Evolutionary conservation across 495 filamentous ascomycete species (phyloP).

Genomic region (Parathielavia appendiculata): DNA sequence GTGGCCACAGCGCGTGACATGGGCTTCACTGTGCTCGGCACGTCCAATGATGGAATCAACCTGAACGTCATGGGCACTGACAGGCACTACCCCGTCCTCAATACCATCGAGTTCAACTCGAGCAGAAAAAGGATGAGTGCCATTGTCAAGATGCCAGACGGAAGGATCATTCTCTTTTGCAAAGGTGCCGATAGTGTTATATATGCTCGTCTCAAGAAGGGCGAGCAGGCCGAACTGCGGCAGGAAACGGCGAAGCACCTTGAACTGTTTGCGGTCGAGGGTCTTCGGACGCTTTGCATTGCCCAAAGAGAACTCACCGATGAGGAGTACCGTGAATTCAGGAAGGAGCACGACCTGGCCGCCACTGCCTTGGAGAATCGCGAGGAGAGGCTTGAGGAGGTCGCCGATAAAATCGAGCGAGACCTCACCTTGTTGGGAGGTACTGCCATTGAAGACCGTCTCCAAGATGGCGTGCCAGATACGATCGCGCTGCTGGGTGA

Average conservation of each 20-base stretch:
- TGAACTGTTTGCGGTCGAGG: constrained; percentile 94
- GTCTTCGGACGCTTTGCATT: constrained; percentile 90
- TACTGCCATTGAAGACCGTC: constrained; percentile 94
- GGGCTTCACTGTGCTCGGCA: constrained; percentile 90
- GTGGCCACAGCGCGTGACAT: constrained; percentile 92
- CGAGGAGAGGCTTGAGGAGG: constrained; percentile 88
- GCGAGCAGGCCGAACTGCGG: constrained; percentile 80
- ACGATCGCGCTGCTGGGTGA: constrained; percentile 88
- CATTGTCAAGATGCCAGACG: constrained; percentile 93
- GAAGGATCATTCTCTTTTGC: constrained; percentile 87
- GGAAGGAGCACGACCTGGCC: constrained; percentile 78
- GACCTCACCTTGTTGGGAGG: constrained; percentile 86
- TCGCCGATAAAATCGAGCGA: constrained; percentile 86
- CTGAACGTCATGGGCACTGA: constrained; percentile 86
- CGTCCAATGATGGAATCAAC: constrained; percentile 68
- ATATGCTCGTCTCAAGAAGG: constrained; percentile 81
- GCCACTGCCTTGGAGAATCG: constrained; percentile 77
- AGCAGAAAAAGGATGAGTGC: constrained; percentile 97
- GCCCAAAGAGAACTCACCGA: constrained; percentile 80
- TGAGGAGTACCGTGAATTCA: constrained; percentile 83
- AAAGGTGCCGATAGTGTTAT: constrained; percentile 98
- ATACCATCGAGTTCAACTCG: constrained; percentile 97
- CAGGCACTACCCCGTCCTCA: constrained; percentile 77
- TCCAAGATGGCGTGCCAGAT: constrained; percentile 96
- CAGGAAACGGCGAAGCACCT: constrained; percentile 84